phyloP scores from a whole-genome alignment of 2,329 filamentous ascomycete species.

The Tolypocladium ophioglossoides region DNA sequence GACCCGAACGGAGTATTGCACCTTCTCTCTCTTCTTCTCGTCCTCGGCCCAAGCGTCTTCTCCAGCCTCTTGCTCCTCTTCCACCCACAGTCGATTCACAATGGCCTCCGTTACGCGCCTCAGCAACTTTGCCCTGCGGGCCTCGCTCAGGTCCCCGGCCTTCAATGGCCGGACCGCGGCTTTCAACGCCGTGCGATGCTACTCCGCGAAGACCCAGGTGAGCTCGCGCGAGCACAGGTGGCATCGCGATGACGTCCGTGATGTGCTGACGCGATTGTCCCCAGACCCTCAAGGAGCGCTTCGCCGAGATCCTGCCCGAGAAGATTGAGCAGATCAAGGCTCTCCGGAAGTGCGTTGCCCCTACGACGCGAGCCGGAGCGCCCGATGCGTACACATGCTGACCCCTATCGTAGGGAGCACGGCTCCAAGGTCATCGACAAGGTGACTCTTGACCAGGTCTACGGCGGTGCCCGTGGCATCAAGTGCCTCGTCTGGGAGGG shows the following conservation, averaged over 20 bases:
- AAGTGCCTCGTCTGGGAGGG: conserved; percentile 98
- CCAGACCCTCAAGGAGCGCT: conserved; percentile 95
- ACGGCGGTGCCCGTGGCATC: conserved; percentile 97
- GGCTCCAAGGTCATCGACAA: conserved; percentile 93
- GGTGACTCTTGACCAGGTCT: conserved; percentile 98
- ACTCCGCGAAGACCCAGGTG: conserved; percentile 89
- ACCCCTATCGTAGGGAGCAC: conserved; percentile 57
- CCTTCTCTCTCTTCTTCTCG: conserved; percentile 22
- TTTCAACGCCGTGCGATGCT: conserved; percentile 79
- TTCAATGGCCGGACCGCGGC: conserved; percentile 59
- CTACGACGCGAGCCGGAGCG: neutral
- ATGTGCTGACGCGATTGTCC: conserved; percentile 1
- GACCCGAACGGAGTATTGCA: conserved; percentile 16
- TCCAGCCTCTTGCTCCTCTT: conserved; percentile 17
- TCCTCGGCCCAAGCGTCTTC: conserved; percentile 13
- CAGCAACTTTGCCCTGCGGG: conserved; percentile 71
- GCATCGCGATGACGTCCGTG: neutral
- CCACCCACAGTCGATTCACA: conserved; percentile 22
- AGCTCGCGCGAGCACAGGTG: conserved; percentile 10
- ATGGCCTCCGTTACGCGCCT: conserved; percentile 83
- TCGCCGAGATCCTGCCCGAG: conserved; percentile 87
- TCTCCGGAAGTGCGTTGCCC: conserved; percentile 69
- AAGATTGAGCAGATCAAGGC: conserved; percentile 99
- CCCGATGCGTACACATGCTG: neutral
- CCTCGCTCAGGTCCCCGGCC: conserved; percentile 57